Conservation (phyloP, 1,139 yeast species). For the Candida tunisiensis region DNA sequence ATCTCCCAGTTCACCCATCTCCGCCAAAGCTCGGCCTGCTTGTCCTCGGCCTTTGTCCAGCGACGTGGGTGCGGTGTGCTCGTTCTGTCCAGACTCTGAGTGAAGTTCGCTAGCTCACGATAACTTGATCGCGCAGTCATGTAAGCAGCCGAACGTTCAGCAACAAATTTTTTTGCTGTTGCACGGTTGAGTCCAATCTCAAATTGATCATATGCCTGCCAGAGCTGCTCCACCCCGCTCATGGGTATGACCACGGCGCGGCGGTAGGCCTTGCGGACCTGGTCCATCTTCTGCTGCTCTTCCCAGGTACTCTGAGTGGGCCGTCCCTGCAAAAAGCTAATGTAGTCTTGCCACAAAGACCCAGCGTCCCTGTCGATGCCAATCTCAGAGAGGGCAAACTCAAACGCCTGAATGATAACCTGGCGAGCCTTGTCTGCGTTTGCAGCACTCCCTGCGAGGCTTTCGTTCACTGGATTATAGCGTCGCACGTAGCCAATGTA, state of each 20-base stretch:
- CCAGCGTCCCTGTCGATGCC: conserved; percentile 66
- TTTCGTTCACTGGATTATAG: conserved; percentile 46
- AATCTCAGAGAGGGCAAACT: conserved; percentile 61
- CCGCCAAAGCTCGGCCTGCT: conserved; percentile 35
- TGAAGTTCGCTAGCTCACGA: conserved; percentile 48
- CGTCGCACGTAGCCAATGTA: conserved; percentile 63
- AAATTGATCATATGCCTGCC: conserved; percentile 74
- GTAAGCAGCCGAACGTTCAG: conserved; percentile 72
- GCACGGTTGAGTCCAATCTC: conserved; percentile 61
- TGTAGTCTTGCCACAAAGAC: conserved; percentile 65
- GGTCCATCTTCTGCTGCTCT: conserved; percentile 65
- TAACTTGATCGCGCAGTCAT: conserved; percentile 77
- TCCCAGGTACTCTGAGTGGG: conserved; percentile 76
- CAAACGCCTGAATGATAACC: conserved; percentile 66
- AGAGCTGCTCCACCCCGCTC: conserved; percentile 53
- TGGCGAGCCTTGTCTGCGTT: conserved; percentile 79
- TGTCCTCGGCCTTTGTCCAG: conserved; percentile 23
- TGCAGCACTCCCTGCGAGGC: too few relatives aligned
- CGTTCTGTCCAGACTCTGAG: conserved; percentile 28
- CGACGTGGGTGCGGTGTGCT: conserved; percentile 22
- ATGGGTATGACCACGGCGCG: conserved; percentile 58
- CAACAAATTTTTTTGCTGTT: conserved; percentile 73
- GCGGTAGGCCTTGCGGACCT: conserved; percentile 59
- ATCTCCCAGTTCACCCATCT: conserved; percentile 72
- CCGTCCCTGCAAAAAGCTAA: conserved; percentile 66